Conservation (phyloP, 2,329 filamentous ascomycete species). For the Alternaria dauci region DNA sequence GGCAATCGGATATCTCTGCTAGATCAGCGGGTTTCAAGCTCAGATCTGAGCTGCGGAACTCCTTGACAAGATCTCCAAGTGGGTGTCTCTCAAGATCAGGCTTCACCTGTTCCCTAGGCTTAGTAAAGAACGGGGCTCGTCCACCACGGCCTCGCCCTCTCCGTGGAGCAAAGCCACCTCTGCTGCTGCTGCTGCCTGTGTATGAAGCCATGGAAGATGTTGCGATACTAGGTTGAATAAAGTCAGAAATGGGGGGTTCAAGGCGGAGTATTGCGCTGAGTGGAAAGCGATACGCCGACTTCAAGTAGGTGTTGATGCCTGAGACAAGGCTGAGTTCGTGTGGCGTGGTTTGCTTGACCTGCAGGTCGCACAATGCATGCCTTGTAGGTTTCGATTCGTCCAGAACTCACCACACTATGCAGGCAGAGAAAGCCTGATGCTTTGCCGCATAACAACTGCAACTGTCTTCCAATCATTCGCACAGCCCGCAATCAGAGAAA, state of each 20-base stretch:
- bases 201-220: constrained; percentile 17
- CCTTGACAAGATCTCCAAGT: constrained; percentile 39
- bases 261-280: neutral
- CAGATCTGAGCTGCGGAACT: constrained; percentile 26
- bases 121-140: constrained; percentile 15
- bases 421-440: constrained; percentile 22
- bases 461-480: constrained; percentile 38
- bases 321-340: constrained; percentile 37
- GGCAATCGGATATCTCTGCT: constrained; percentile 49
- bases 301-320: constrained; percentile 25
- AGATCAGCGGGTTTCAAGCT: neutral
- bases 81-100: constrained; percentile 41
- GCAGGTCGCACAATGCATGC: constrained; percentile 28
- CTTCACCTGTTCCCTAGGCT: constrained; percentile 18
- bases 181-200: constrained; percentile 4
- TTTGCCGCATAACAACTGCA: constrained; percentile 21
- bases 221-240: neutral
- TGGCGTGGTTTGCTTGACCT: constrained; percentile 29
- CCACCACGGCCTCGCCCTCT: constrained; percentile 27
- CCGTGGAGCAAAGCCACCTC: constrained; percentile 38
- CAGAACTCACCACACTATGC: constrained; percentile 21
- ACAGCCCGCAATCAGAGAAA: constrained; percentile 24
- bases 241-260: neutral
- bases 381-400: constrained; percentile 26
- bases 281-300: neutral